phyloP scores from a whole-genome alignment of 495 filamentous ascomycete genomes.

The Trypethelium eluteriae region DNA sequence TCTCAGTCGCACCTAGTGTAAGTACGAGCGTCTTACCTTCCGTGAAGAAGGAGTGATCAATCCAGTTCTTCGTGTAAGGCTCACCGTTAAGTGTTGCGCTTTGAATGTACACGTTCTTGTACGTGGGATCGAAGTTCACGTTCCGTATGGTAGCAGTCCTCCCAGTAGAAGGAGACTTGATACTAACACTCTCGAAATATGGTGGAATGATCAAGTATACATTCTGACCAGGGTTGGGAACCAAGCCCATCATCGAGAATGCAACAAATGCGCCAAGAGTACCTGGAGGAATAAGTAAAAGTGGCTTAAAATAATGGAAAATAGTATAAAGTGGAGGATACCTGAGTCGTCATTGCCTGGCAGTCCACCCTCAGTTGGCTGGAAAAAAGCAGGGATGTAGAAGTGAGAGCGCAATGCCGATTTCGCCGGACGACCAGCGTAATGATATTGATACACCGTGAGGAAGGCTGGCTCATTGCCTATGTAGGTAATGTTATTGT shows the following conservation, averaged over 20 bases:
- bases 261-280: conserved; percentile 39
- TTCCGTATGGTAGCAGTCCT: conserved; percentile 54
- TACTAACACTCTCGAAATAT: conserved; percentile 34
- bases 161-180: conserved; percentile 54
- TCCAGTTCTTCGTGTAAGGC: conserved; percentile 50
- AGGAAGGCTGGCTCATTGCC: conserved; percentile 40
- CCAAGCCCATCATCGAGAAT: conserved; percentile 39
- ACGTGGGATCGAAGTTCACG: conserved; percentile 56
- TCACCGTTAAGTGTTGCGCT: conserved; percentile 45
- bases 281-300: no score
- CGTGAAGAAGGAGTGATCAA: conserved; percentile 48
- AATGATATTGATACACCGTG: conserved; percentile 41
- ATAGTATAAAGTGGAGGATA: no score
- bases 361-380: conserved; percentile 30
- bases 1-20: conserved; percentile 43
- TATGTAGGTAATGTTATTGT: conserved; percentile 36
- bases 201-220: conserved; percentile 40
- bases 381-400: conserved; percentile 39
- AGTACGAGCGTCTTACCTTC: conserved; percentile 46
- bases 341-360: conserved; percentile 38
- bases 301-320: no score
- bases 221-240: conserved; percentile 38
- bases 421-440: conserved; percentile 38
- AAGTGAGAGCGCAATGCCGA: conserved; percentile 32
- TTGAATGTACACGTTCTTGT: conserved; percentile 48